Conservation (phyloP, 306 rosid species). For the Benincasa hispida region DNA sequence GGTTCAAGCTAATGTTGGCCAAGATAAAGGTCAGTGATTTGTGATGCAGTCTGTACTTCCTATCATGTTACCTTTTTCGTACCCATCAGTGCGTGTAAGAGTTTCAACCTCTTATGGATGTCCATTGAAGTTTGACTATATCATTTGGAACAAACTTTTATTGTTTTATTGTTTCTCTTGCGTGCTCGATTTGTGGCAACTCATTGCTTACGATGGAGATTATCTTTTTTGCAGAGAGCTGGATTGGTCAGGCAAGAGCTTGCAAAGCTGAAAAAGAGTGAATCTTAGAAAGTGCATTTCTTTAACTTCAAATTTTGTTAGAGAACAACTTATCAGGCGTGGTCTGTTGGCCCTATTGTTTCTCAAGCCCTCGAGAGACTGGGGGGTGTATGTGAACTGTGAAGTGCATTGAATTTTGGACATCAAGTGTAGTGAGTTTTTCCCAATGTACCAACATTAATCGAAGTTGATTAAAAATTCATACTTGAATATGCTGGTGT, state of each 20-base stretch:
- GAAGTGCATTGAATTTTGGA: background rate
- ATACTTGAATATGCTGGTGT: background rate
- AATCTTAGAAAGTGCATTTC: conserved; percentile 17
- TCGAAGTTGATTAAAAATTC: background rate
- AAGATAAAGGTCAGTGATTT: conserved; percentile 62
- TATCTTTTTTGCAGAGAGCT: conserved; percentile 50
- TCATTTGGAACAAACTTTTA: background rate
- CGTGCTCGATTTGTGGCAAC: background rate
- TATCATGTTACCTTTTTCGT: background rate
- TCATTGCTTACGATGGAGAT: background rate
- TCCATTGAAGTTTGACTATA: background rate
- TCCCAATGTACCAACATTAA: background rate
- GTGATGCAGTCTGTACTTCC: background rate
- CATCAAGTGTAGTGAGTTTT: background rate
- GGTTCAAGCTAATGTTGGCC: conserved; percentile 89
- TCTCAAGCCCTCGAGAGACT: background rate
- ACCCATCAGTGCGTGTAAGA: background rate
- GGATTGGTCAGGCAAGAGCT: conserved; percentile 73
- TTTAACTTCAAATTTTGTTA: background rate
- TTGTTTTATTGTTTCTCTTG: background rate
- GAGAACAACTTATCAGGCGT: background rate
- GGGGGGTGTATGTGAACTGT: background rate
- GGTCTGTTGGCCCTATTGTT: background rate
- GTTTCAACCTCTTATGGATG: background rate
- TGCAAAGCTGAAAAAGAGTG: conserved; percentile 53